These are phyloP conservation scores for Cutaneotrichosporon mucoides DNA, from an alignment of 1,284 basidiomycete genomes.

Conservation along the genomic window DNA sequence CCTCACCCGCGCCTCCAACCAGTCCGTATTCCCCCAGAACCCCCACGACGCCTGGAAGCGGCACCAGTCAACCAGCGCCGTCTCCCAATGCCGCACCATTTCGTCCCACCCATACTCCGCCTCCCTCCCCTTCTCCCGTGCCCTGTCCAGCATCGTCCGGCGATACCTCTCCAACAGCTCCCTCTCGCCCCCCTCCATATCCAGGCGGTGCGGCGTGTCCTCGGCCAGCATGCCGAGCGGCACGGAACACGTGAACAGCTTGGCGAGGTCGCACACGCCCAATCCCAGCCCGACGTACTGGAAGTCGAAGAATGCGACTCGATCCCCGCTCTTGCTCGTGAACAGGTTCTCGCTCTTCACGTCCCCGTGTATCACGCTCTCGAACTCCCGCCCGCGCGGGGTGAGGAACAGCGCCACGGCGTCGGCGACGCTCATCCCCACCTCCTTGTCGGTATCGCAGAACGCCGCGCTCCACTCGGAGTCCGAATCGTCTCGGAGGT, in stretches of 20 bases:
- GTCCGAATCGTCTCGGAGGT: not conserved
- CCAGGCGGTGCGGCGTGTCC: not conserved
- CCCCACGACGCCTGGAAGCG: conserved; percentile 22
- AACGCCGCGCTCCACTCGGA: conserved; percentile 12
- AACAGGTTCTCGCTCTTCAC: conserved; percentile 23
- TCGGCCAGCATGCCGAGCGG: conserved; percentile 9
- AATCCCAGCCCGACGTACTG: conserved; percentile 21
- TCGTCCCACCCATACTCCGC: conserved; percentile 9
- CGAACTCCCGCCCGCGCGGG: conserved; percentile 3
- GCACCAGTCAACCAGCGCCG: conserved; percentile 23
- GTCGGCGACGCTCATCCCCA: not conserved
- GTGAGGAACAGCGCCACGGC: conserved; percentile 6
- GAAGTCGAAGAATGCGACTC: conserved; percentile 19
- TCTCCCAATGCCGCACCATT: conserved; percentile 20
- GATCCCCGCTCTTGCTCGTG: not conserved
- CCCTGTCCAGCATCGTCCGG: not conserved
- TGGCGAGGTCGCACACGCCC: conserved; percentile 21
- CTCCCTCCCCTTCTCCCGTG: not conserved
- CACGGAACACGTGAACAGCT: conserved; percentile 19
- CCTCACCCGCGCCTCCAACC: conserved; percentile 18
- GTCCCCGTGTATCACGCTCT: conserved; percentile 19
- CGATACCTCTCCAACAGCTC: conserved; percentile 7
- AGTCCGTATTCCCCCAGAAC: conserved; percentile 19
- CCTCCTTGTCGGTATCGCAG: not conserved
- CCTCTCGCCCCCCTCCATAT: conserved; percentile 11